Evolutionary conservation across 768 basidiomycete genomes (phyloP), one percentile per base, ranked within the genome.

Genomic region (Macrolepiota albuminosa): DNA sequence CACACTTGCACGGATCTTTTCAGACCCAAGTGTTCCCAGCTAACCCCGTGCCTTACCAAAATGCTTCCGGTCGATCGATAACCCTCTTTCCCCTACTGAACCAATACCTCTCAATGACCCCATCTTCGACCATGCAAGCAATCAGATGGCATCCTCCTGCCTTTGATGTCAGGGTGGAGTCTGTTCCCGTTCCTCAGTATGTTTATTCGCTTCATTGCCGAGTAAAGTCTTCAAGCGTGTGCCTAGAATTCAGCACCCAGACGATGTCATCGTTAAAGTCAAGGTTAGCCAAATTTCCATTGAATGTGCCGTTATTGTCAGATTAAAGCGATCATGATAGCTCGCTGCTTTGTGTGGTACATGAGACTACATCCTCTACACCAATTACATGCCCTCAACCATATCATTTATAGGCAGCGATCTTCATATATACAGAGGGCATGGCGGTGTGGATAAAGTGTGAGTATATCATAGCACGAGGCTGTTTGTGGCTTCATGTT

Each of bases 251-350:
- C 76, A 83, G 59, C 78, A 90, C 61, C 82, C 87, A 1, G 89
- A 92, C 68, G 89, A 91, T 74, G 90, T 82, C 1, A 88, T 93
- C 48, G 80, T 92, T 56, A 89, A 86, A 76, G 82, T 91, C 56
- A 83, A 80, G 71, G 90, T 85, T 62, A 55, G 78, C 65, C 26
- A 45, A 21, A 51, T 50, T 11, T 51, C 47, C 10, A 46, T 10
- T 7, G 5, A 40, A 26, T n/a, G 14, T n/a, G 14, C 29, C 37
- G 13, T 13, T n/a, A 54, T 6, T n/a, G 1, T 33, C 6, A 49
- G 18, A 57, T 54, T 54, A 7, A 57, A 48, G 29, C 24, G 21
- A 37, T 50, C 29, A 36, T 51, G 14, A 10, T 56, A 89, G 88
- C 78, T 87, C 33, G 82, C 84, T 24, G 88, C 82, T 21, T 71